Base-by-base conservation (phyloP, 306 rosid species). In the Fagus sylvatica region DNA sequence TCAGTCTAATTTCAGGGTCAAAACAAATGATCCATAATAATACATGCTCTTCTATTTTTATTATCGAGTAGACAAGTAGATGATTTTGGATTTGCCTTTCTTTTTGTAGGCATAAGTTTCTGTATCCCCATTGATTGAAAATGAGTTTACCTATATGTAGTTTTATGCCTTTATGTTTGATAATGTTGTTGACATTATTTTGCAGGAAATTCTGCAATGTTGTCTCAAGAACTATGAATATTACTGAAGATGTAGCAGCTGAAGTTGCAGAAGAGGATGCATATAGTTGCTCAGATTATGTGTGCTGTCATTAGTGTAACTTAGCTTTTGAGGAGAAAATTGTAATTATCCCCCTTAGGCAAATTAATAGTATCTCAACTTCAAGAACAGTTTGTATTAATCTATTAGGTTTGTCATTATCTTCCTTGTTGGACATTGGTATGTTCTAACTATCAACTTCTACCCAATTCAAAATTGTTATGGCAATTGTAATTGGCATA, bases 171-270 rank as follows among this genome's bases (percentile, higher is more conserved):
- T 3, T 28, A 33, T 55, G 11, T 41, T 43, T 71, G 60, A 32
- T 22, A 65, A 8, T 56, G 72, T 17, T 41, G 17, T 79, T 76
- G 49, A 15, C 72, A 71, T 76, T 73, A 2, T 76, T 71, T 62
- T 79, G 85, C 86, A 90, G 96, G 88, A 81, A 77, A 74, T 85
- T 37, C 57, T 73, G 66, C 89, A 74, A 74, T 72, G 55, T 83
- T 76, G 75, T 75, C 4, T 56, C 69, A 54, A 78, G 76, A 74
- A 75, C 75, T 86, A 22, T 85, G 81, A 64, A 56, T 69, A 39
- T 60, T 65, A 15, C 32, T 70, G 79, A 75, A 60, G 83, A 33
- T 40, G 40, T 75, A 61, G 40, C 49, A 70, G 39, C 66, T 37
- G 73, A 72, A 72, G 81, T 66, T 41, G 71, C 68, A 19, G 84